These are phyloP conservation scores for Penicillium frequentans DNA, from an alignment of 2,329 filamentous ascomycete genomes.

Conservation along the genomic window DNA sequence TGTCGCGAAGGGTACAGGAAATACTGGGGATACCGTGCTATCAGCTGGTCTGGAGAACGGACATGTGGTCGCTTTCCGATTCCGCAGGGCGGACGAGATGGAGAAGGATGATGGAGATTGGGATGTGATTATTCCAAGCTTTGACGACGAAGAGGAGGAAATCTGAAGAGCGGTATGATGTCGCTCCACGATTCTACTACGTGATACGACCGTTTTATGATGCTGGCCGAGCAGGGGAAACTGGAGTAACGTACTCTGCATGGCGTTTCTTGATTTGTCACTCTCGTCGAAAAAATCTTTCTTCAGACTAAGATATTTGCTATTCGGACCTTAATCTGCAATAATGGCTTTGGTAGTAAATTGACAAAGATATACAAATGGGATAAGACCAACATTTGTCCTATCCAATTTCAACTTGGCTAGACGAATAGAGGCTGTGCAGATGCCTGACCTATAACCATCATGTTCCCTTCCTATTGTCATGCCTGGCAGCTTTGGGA, in stretches of 20 bases:
- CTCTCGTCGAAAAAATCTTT: no score
- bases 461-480: no score
- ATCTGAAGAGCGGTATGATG: background rate
- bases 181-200: background rate
- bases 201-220: background rate
- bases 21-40: conserved; percentile 22
- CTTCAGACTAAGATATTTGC: no score
- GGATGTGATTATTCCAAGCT: conserved; percentile 37
- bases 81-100: conserved; percentile 23
- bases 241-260: background rate
- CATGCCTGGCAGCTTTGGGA: no score
- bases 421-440: no score
- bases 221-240: background rate
- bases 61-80: conserved; percentile 37
- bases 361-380: no score
- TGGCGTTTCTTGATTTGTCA: no score
- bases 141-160: conserved; percentile 35
- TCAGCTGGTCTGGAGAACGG: conserved; percentile 31
- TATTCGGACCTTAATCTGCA: no score
- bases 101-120: conserved; percentile 29
- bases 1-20: conserved; percentile 1
- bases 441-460: no score
- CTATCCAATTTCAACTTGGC: no score
- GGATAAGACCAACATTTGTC: no score
- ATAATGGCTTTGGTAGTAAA: no score